Percentiles rank a stretch among this genome's conserved stretches.
phyloP scores from a whole-genome alignment of 2,329 filamentous ascomycete species.

The Sporothrix schenckii region DNA sequence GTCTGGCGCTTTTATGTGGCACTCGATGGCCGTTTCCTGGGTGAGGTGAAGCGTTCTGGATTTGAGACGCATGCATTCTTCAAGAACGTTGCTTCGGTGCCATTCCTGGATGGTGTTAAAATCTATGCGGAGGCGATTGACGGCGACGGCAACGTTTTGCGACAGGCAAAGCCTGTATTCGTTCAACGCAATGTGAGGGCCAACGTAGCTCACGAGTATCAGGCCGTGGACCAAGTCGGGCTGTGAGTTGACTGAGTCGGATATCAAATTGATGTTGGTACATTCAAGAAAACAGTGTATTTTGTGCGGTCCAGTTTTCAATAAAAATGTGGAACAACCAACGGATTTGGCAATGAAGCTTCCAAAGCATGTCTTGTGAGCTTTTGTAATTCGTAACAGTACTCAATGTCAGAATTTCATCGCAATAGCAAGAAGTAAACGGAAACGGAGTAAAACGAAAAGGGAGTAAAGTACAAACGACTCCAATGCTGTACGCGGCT shows the following conservation, averaged over 20 bases:
- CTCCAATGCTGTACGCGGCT: too few species aligned
- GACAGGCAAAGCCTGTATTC: constrained; percentile 9
- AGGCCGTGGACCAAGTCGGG: neutral
- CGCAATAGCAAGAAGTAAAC: too few species aligned
- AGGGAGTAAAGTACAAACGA: too few species aligned
- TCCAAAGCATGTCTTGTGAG: too few species aligned
- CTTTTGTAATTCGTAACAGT: too few species aligned
- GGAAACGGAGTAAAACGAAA: too few species aligned
- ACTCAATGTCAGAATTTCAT: too few species aligned
- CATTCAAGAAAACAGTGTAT: too few species aligned
- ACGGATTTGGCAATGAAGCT: too few species aligned
- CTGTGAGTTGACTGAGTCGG: neutral
- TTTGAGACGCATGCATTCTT: constrained; percentile 17
- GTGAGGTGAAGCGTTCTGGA: neutral
- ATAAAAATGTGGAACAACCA: too few species aligned
- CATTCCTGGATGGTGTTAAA: neutral
- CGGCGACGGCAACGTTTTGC: neutral
- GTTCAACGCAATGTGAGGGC: neutral
- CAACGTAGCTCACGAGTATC: neutral
- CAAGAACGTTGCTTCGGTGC: neutral
- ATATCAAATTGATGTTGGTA: too few species aligned
- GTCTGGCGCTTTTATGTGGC: constrained; percentile 35
- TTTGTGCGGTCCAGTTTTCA: too few species aligned
- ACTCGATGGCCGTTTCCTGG: neutral
- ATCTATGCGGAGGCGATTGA: constrained; percentile 1